Evolutionary conservation across 805 yeast species (phyloP).

Genomic region (Starmera quercuum): DNA sequence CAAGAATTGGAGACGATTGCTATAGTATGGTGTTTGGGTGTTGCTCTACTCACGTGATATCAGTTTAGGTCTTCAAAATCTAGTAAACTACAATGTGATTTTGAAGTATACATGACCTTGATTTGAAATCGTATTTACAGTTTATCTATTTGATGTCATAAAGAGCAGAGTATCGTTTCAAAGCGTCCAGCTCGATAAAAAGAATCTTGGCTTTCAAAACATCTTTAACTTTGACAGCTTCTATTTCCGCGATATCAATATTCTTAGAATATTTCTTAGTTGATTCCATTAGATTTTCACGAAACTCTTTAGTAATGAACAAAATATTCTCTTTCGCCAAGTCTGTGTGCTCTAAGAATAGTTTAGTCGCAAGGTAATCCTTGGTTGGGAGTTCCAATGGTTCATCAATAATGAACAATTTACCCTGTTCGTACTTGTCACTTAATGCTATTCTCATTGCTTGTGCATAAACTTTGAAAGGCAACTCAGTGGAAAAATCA

Average conservation of each 20-base stretch:
- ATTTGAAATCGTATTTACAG: too few species aligned
- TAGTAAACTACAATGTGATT: too few species aligned
- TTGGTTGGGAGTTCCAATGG: conserved; percentile 29
- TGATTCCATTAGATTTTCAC: conserved; percentile 54
- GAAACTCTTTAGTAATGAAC: conserved; percentile 55
- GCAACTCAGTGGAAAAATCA: conserved; percentile 76
- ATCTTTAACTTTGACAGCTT: conserved; percentile 78
- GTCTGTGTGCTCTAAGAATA: conserved; percentile 40
- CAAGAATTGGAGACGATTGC: too few species aligned
- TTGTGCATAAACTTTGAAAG: conserved; percentile 58
- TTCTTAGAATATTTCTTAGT: conserved; percentile 44
- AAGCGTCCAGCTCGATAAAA: conserved; percentile 64
- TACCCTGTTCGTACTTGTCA: conserved; percentile 70
- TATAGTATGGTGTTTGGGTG: too few species aligned
- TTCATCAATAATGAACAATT: conserved; percentile 55
- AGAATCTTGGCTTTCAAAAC: conserved; percentile 71
- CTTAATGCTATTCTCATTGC: conserved; percentile 83
- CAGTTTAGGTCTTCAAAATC: too few species aligned
- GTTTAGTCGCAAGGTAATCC: conserved; percentile 38
- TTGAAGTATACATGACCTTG: too few species aligned
- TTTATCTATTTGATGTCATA: too few species aligned
- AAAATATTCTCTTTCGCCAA: conserved; percentile 48
- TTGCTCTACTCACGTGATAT: too few species aligned
- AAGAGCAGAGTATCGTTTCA: conserved; percentile 55
- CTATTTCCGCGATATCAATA: conserved; percentile 63